Base-by-base conservation (phyloP, 2,329 filamentous ascomycete genomes). In the Endoconidiophora laricicola region DNA sequence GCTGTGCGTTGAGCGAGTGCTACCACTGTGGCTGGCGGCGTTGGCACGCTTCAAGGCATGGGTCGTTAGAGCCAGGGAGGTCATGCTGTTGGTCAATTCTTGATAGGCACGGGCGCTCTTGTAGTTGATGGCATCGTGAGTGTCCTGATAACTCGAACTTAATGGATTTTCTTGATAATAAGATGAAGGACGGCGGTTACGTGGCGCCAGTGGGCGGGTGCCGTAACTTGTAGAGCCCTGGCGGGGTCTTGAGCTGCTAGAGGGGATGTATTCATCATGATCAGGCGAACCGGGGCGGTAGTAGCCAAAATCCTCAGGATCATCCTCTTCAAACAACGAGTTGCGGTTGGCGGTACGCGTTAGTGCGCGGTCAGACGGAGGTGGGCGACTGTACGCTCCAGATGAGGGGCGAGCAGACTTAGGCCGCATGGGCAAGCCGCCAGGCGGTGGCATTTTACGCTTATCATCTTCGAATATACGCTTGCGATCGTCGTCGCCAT, bases 1-100 rank as follows among this genome's bases (percentile, higher is more conserved):
- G 66, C 72, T 79, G 55, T 70, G 70, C 48, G 69, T 79, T 38
- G 72, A 78, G 22, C 69, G 69, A 58, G 71, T 76, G 64, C 70
- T 76, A 20, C 65, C 62, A 5, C 65, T 68, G 52, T 65, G 69
- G 54, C 64, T 68, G 49, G 58, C 61, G 57, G 66, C 69, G 55
- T 62, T 68, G 24, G 67, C 72, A 58, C 68, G 73, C 55, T 67
- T 70, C 23, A 81, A 65, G 10, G 66, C 64, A 51, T 78, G 76
- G 2, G 70, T 71, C 3, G 78, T 81, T 23, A 52, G 23, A 33
- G 41, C 45, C 3, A 52, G 39, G 20, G 44, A 18, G 16, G 46
- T 52, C 39, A 52, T 52, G 18, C 41, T 48, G 18, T 52, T 52
- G 41, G 45, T 52, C 14, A 52, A 14, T 7, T 48, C 57, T 37